These are phyloP conservation scores for Phytophthora meadii DNA, from an alignment of 352 stramenopile genomes.

Conservation along the genomic window DNA sequence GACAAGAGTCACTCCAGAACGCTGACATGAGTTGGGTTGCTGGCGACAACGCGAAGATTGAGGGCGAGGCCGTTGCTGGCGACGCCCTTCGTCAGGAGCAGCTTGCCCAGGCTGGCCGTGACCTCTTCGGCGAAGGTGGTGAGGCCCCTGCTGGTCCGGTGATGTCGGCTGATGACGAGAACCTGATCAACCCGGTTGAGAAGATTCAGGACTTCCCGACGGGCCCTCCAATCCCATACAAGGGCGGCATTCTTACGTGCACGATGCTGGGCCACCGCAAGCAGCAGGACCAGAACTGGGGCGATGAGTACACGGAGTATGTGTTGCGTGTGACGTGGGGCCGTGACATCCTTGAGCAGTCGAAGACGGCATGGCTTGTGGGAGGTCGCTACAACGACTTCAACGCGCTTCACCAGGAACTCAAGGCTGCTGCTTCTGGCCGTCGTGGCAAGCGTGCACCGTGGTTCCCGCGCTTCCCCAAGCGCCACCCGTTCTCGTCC, in stretches of 20 bases:
- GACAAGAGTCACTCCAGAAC: constrained; percentile 85
- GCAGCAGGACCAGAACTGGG: constrained; percentile 91
- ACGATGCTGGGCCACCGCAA: constrained; percentile 91
- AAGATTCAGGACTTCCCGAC: constrained; percentile 92
- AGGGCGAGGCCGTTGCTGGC: constrained; percentile 79
- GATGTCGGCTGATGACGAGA: constrained; percentile 89
- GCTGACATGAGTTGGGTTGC: constrained; percentile 88
- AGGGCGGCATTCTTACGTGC: constrained; percentile 89
- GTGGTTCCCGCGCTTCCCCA: constrained; percentile 91
- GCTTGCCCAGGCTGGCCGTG: constrained; percentile 83
- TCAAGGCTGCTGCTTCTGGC: constrained; percentile 85
- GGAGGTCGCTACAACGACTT: constrained; percentile 92
- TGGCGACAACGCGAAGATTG: constrained; percentile 81
- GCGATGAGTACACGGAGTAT: constrained; percentile 92
- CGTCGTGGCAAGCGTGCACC: constrained; percentile 86
- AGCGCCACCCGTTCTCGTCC: constrained; percentile 90
- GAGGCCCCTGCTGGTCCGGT: constrained; percentile 79
- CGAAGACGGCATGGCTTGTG: constrained; percentile 89
- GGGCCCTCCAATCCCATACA: constrained; percentile 90
- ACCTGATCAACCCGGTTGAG: constrained; percentile 85
- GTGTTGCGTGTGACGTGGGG: constrained; percentile 89
- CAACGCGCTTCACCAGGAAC: constrained; percentile 89
- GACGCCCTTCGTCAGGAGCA: constrained; percentile 79
- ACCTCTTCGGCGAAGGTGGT: constrained; percentile 86
- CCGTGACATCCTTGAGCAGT: constrained; percentile 89